Evolutionary conservation across 352 stramenopile genomes (phyloP), one percentile per base, ranked within the genome.

Genomic region (Heterotrichella gracilis): DNA sequence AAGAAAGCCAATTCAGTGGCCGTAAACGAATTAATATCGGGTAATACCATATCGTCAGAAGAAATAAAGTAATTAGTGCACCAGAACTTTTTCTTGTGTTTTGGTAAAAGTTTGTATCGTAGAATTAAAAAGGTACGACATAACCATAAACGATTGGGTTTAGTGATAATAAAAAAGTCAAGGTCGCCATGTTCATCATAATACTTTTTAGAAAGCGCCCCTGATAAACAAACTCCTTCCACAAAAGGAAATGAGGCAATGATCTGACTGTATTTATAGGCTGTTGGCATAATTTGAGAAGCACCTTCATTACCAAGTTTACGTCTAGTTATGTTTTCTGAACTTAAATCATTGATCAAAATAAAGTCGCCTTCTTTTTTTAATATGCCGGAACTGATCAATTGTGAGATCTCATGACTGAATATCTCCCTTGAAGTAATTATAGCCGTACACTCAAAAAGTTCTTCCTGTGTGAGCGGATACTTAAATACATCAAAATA

Each of bases 401-500:
- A 17, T 53, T 53, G n/a, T 17, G n/a, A 53, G 9, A n/a, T 53
- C n/a, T 53, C 9, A 53, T 53, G n/a, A 9, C 32, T 53, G 9
- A 9, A 53, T 9, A n/a, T 9, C 32, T 53, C n/a, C 9, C 32
- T 53, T 53, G n/a, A n/a, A n/a, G n/a, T n/a, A n/a, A n/a, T 53
- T 9, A n/a, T 17, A 53, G 9, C n/a, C 32, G 32, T n/a, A 53
- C 9, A 53, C 9, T 53, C 32, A 53, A 53, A n/a, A 53, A 53
- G 9, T 53, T 53, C 32, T 17, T 53, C n/a, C 9, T 17, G 9
- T n/a, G 9, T 53, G 9, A 53, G 9, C 32, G 32, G 32, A n/a
- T 53, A n/a, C 9, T 53, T 53, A 53, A 53, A 53, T 17, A 53
- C 32, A n/a, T 53, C 32, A 53, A 53, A 53, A 53, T 53, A 53